Evolutionary conservation across 2,329 filamentous ascomycete species (phyloP).

Genomic region (Epichloe aotearoae): DNA sequence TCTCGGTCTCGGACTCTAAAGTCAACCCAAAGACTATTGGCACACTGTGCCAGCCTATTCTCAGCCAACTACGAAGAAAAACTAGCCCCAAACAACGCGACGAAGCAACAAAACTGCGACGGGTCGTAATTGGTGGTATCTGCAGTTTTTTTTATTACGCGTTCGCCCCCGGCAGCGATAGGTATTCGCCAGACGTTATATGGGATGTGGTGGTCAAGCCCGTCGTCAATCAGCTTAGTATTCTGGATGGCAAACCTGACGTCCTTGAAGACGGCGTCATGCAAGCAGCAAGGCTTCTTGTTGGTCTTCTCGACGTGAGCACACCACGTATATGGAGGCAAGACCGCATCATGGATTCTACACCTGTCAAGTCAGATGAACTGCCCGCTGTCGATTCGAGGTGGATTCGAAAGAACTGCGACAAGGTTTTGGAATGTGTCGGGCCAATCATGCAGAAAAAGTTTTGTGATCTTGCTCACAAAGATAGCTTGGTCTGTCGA

Average conservation of each 20-base stretch:
- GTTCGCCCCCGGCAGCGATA: slow-evolving; percentile 55
- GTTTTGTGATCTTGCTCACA: slow-evolving; percentile 48
- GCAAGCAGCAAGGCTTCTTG: slow-evolving; percentile 55
- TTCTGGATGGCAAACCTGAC: slow-evolving; percentile 20
- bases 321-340: slow-evolving; percentile 57
- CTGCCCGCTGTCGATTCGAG: slow-evolving; percentile 72
- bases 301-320: slow-evolving; percentile 52
- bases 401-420: slow-evolving; percentile 68
- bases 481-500: slow-evolving; percentile 36
- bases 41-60: slow-evolving; percentile 52
- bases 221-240: slow-evolving; percentile 46
- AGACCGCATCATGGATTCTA: slow-evolving; percentile 50
- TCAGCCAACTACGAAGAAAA: slow-evolving; percentile 54
- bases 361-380: slow-evolving; percentile 52
- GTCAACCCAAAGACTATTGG: slow-evolving; percentile 27
- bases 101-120: slow-evolving; percentile 34
- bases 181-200: slow-evolving; percentile 54
- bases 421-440: slow-evolving; percentile 49
- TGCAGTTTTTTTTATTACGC: slow-evolving; percentile 73
- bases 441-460: slow-evolving; percentile 46
- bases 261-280: slow-evolving; percentile 36
- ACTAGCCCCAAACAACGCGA: slow-evolving; percentile 42
- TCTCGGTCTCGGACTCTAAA: slow-evolving; percentile 50
- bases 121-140: slow-evolving; percentile 52
- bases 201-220: slow-evolving; percentile 66